Conservation (phyloP, 306 rosid species). For the Sindora glabra region DNA sequence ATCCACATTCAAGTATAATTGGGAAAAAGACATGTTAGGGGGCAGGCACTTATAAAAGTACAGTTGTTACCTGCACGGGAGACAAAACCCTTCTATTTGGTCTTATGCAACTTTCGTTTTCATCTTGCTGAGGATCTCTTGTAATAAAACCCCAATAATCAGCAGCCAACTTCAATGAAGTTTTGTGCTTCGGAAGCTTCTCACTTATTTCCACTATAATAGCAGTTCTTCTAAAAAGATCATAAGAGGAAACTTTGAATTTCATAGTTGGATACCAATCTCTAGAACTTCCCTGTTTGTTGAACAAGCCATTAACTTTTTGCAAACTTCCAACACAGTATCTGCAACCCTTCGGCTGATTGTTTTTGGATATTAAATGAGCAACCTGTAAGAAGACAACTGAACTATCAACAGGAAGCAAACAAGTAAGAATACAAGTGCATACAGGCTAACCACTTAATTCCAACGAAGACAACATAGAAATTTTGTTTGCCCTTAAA, state of each 20-base stretch:
- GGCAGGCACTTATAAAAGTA: neutral
- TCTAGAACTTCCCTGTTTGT: constrained; percentile 45
- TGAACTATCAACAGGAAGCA: constrained; percentile 17
- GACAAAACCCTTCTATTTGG: constrained; percentile 63
- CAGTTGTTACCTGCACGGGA: constrained; percentile 59
- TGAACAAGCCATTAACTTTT: constrained; percentile 9
- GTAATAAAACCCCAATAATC: constrained; percentile 86
- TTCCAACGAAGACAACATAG: neutral
- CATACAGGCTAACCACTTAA: neutral
- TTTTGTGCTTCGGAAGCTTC: constrained; percentile 26
- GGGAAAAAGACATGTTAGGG: neutral
- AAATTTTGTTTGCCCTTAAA: neutral
- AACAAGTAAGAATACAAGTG: neutral
- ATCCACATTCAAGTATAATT: neutral
- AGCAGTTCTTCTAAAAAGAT: constrained; percentile 54
- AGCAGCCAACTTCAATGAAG: constrained; percentile 30
- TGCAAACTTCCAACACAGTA: constrained; percentile 77
- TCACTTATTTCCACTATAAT: constrained; percentile 62
- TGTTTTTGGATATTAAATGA: constrained; percentile 19
- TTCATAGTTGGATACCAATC: constrained; percentile 61
- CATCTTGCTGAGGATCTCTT: constrained; percentile 57
- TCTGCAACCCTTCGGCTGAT: constrained; percentile 46
- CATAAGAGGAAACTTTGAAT: constrained; percentile 69
- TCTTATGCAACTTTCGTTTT: constrained; percentile 39
- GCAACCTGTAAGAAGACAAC: constrained; percentile 43